phyloP scores from a whole-genome alignment of 2,329 filamentous ascomycete genomes.

The Diplodia intermedia region DNA sequence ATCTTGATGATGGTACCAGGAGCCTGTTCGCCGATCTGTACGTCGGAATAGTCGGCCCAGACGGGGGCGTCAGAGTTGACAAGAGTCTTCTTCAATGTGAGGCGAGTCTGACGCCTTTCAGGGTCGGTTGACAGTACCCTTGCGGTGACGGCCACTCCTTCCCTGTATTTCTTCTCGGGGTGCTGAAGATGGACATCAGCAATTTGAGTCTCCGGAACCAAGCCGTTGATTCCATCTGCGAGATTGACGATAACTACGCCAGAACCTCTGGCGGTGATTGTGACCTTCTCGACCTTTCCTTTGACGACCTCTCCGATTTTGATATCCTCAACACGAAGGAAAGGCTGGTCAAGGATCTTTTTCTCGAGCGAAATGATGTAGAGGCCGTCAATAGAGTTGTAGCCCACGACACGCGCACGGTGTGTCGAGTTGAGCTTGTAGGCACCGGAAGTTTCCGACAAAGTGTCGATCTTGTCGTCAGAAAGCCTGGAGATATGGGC shows the following conservation, averaged over 20 bases:
- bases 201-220: conserved; percentile 86
- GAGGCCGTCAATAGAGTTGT: conserved; percentile 84
- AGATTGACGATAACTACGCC: conserved; percentile 82
- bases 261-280: conserved; percentile 79
- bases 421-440: conserved; percentile 82
- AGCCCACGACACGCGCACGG: conserved; percentile 81
- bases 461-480: conserved; percentile 84
- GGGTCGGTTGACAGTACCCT: conserved; percentile 82
- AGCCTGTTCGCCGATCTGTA: conserved; percentile 76
- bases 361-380: conserved; percentile 86
- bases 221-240: conserved; percentile 84
- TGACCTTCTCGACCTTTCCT: conserved; percentile 82
- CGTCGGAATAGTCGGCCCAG: conserved; percentile 77
- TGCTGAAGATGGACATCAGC: conserved; percentile 87
- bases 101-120: conserved; percentile 76
- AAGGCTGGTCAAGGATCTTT: conserved; percentile 82
- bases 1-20: conserved; percentile 89
- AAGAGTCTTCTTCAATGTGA: conserved; percentile 93
- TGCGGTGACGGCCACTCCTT: conserved; percentile 82
- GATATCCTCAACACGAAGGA: conserved; percentile 90
- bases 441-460: conserved; percentile 77
- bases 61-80: conserved; percentile 86
- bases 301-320: conserved; percentile 80
- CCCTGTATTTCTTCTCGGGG: conserved; percentile 94
- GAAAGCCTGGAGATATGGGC: conserved; percentile 93